phyloP scores from a whole-genome alignment of 2,329 filamentous ascomycete species.

The Alternaria rosae region DNA sequence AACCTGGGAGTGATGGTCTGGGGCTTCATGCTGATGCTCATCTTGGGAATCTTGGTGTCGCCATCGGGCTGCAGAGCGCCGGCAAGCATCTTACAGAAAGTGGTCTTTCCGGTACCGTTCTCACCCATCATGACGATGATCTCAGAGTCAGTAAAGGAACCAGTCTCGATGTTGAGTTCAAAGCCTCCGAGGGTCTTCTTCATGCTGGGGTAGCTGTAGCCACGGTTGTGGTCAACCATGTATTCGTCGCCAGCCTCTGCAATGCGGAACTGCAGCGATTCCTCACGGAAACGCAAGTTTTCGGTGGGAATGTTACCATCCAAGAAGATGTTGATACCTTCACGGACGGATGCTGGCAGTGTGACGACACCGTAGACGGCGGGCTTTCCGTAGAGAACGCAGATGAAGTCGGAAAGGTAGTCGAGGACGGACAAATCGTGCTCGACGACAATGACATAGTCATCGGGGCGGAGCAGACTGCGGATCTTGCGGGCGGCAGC shows the following conservation, averaged over 20 bases:
- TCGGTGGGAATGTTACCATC: conserved; percentile 98
- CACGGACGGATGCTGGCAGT: conserved; percentile 91
- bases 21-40: conserved; percentile 99
- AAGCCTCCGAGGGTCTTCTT: conserved; percentile 92
- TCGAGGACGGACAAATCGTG: conserved; percentile 98
- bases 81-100: conserved; percentile 95
- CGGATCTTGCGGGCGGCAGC: conserved; percentile 92
- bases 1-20: conserved; percentile 99
- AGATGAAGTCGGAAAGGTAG: conserved; percentile 98
- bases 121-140: conserved; percentile 99
- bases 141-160: conserved; percentile 95
- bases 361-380: conserved; percentile 98
- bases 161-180: conserved; percentile 79
- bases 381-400: conserved; percentile 93
- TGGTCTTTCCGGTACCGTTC: conserved; percentile 99
- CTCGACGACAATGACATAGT: conserved; percentile 98
- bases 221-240: conserved; percentile 80
- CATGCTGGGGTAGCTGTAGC: conserved; percentile 89
- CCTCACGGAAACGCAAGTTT: conserved; percentile 97
- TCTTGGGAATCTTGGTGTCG: conserved; percentile 78
- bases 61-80: conserved; percentile 92
- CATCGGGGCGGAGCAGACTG: conserved; percentile 83
- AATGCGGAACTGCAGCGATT: conserved; percentile 94
- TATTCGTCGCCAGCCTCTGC: conserved; percentile 90
- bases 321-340: conserved; percentile 99